Base-by-base conservation (phyloP, 768 basidiomycete species). In the Symmetrospora coprosmae region DNA sequence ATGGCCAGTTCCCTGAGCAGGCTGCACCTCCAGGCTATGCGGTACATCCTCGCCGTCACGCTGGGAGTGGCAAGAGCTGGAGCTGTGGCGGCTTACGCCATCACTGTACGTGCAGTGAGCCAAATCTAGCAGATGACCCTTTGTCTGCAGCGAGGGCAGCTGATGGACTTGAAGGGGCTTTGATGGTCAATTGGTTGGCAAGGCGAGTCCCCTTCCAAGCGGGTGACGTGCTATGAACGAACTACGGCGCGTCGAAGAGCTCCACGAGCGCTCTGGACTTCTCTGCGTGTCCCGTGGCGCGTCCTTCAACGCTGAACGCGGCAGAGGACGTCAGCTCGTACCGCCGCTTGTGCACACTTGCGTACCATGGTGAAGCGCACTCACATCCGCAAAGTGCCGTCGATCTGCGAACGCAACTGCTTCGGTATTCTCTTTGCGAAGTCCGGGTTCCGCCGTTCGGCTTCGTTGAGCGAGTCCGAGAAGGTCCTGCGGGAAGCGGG, bases 201-300 rank as follows among this genome's bases (percentile, higher is more conserved):
- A n/a, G n/a, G n/a, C n/a, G n/a, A n/a, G n/a, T n/a, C n/a, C n/a
- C n/a, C n/a, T n/a, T n/a, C n/a, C n/a, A n/a, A n/a, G n/a, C n/a
- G n/a, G n/a, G n/a, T n/a, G n/a, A n/a, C n/a, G n/a, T n/a, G n/a
- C n/a, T n/a, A n/a, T n/a, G n/a, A n/a, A n/a, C n/a, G n/a, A n/a
- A n/a, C n/a, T n/a, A n/a, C 7, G 55, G 55, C 6, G 40, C 55
- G n/a, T 58, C 55, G 19, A 58, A 27, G 13, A 31, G 17, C 2
- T 27, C 40, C 23, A 43, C 39, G 6, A 58, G 43, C 23, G 46
- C 28, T 9, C 55, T 25, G 8, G 31, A 23, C 33, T 58, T 58
- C 55, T 58, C 55, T 11, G 55, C 39, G 23, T 45, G 43, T 8
- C 43, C 43, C 27, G 55, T 33, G n/a, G 55, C 28, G 21, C 55